Percentiles rank a stretch among this genome's conserved stretches.
Evolutionary conservation across 495 filamentous ascomycete genomes (phyloP).

Genomic region (Aspergillus biplanus): DNA sequence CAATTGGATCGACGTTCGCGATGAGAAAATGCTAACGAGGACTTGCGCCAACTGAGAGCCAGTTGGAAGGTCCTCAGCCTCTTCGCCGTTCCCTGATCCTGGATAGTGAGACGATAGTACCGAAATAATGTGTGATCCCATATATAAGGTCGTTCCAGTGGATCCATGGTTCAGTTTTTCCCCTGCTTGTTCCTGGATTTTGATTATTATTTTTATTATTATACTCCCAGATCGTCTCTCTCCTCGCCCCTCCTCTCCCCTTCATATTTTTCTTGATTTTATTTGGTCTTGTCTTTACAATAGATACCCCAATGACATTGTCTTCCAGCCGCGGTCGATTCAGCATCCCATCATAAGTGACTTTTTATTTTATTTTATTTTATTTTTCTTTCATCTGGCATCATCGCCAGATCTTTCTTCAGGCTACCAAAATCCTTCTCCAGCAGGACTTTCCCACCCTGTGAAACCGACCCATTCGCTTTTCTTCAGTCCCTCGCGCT

Average conservation of each 20-base stretch:
- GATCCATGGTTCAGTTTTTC: conserved; percentile 22
- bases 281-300: background rate
- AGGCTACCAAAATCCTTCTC: too few species aligned
- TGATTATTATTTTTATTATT: background rate
- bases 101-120: conserved; percentile 6
- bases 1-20: background rate
- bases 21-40: background rate
- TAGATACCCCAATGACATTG: too few species aligned
- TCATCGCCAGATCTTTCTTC: too few species aligned
- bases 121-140: background rate
- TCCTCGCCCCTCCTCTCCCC: conserved; percentile 7
- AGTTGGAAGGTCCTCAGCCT: background rate
- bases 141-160: conserved; percentile 10
- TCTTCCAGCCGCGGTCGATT: too few species aligned
- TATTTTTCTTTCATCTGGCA: too few species aligned
- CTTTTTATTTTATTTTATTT: too few species aligned
- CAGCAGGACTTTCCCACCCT: too few species aligned
- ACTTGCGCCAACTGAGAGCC: background rate
- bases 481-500: too few species aligned
- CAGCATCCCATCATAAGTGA: too few species aligned
- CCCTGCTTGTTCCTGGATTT: conserved; percentile 14
- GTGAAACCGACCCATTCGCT: too few species aligned
- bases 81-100: background rate
- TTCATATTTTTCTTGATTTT: background rate
- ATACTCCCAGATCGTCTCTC: background rate